Conservation (phyloP, 2,329 filamentous ascomycete genomes). For the Blastomyces emzantsi region DNA sequence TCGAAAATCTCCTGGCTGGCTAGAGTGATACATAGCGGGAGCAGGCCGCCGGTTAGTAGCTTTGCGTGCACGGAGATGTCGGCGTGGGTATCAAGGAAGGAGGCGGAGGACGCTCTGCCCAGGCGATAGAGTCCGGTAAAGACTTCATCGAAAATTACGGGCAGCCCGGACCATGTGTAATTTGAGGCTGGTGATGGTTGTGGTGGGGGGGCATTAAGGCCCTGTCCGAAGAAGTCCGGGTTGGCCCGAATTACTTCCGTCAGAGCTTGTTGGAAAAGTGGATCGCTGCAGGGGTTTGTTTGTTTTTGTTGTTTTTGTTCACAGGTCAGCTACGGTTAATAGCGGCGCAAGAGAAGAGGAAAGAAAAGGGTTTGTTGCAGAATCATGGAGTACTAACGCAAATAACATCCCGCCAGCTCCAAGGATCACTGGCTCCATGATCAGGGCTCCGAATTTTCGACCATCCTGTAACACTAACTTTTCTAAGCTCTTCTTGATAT, state of each 20-base stretch:
- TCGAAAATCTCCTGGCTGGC: slow-evolving; percentile 66
- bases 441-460: slow-evolving; percentile 63
- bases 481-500: slow-evolving; percentile 50
- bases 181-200: slow-evolving; percentile 15
- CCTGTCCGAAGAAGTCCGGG: slow-evolving; percentile 44
- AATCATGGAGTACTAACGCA: slow-evolving; percentile 45
- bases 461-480: slow-evolving; percentile 47
- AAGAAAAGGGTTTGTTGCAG: not conserved
- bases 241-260: slow-evolving; percentile 57
- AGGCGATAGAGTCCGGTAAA: slow-evolving; percentile 81
- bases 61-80: slow-evolving; percentile 79
- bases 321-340: not conserved
- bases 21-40: slow-evolving; percentile 67
- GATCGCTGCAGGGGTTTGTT: slow-evolving; percentile 48
- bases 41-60: slow-evolving; percentile 67
- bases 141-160: slow-evolving; percentile 76
- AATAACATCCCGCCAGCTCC: slow-evolving; percentile 80
- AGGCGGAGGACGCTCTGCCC: slow-evolving; percentile 60
- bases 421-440: slow-evolving; percentile 71
- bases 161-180: slow-evolving; percentile 59
- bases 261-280: slow-evolving; percentile 67
- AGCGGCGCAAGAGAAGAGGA: not conserved
- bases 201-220: slow-evolving; percentile 14
- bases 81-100: slow-evolving; percentile 57
- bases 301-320: not conserved